Base-by-base conservation (phyloP, 2,329 filamentous ascomycete genomes). In the Penicillium brevicompactum region DNA sequence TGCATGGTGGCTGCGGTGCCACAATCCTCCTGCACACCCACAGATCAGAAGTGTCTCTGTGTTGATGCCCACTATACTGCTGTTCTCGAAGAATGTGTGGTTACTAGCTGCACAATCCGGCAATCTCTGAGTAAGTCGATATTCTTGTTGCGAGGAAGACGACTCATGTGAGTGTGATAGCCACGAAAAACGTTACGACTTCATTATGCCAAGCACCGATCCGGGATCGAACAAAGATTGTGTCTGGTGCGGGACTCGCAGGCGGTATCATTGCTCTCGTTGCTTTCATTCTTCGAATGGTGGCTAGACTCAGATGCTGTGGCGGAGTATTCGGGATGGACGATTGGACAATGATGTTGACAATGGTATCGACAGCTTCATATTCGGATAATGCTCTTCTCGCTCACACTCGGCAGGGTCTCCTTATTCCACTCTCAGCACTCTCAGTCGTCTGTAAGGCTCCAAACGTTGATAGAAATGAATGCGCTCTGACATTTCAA, bases 131-230 rank as follows among this genome's bases (percentile, higher is more conserved):
- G 73, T 75, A 64, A 52, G 64, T 53, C 9, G 11, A 18, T 27
- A 8, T 27, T 27, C 24, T 27, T 6, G 18, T 27, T 27, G 24
- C 8, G 24, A 27, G 8, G 8, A 27, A 6, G 8, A 27, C 24
- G 24, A 27, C 24, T 27, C 24, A 27, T 37, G n/a, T 6, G 13
- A 16, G 6, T n/a, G 8, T 11, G 21, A 22, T 49, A 77, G 73
- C 68, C 13, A 76, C 74, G 4, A 76, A 79, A 60, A 79, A 79
- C 56, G 64, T 71, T 46, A 78, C 76, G 0, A 51, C 63, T 13
- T 71, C 73, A 16, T 61, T 67, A 34, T 80, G 78, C 51, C 65
- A 68, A 30, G 71, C 69, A 2, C 74, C 76, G 1, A 54, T 74
- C 8, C 70, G 75, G 14, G 68, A 77, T 57, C 67, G 66, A 43